Percentiles rank a stretch among this genome's conserved stretches.
These are phyloP conservation scores for Hygrocybe punicea DNA, from an alignment of 768 basidiomycete genomes.

Conservation along the genomic window DNA sequence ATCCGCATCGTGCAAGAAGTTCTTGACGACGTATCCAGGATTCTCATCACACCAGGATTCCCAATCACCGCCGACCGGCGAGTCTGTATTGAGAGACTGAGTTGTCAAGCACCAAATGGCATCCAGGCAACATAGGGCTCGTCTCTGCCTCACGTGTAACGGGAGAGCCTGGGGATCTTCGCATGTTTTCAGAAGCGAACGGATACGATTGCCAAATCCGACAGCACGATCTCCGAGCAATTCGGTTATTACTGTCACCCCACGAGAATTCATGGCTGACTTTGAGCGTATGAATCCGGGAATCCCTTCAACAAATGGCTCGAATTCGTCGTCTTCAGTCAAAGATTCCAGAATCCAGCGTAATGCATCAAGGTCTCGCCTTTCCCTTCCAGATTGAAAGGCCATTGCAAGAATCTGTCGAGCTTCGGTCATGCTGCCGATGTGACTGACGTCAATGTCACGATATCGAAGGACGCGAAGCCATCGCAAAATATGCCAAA, in stretches of 20 bases:
- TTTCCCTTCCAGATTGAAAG: neutral
- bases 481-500: neutral
- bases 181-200: neutral
- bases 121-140: neutral
- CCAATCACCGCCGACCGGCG: neutral
- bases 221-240: neutral
- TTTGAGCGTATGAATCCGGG: neutral
- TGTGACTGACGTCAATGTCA: neutral
- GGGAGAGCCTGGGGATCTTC: neutral
- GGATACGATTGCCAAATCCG: neutral
- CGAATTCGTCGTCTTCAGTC: slow-evolving; percentile 1
- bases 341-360: slow-evolving; percentile 1
- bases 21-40: neutral
- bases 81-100: neutral
- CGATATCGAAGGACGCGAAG: neutral
- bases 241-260: neutral
- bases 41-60: neutral
- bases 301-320: slow-evolving; percentile 4
- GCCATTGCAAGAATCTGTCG: neutral
- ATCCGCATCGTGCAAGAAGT: neutral
- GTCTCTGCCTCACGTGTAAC: neutral
- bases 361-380: neutral
- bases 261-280: neutral
- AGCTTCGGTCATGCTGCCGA: slow-evolving; percentile 1
- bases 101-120: neutral